Percentiles rank a stretch among this genome's conserved stretches.
Evolutionary conservation across 768 basidiomycete genomes (phyloP).

Genomic region (Psilocybe subaeruginosa): DNA sequence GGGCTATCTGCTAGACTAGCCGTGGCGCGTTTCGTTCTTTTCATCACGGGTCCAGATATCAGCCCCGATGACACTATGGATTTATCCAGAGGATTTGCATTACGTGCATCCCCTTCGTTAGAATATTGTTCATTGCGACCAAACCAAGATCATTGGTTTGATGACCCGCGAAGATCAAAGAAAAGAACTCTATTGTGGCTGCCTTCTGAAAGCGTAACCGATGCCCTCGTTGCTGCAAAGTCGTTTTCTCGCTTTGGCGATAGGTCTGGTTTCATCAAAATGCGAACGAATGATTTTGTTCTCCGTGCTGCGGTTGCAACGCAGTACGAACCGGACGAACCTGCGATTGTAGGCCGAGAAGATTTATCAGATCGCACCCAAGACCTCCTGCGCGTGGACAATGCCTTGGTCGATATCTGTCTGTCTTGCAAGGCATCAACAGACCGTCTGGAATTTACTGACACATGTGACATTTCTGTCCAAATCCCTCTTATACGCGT

Average conservation of each 20-base stretch:
- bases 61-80: slow-evolving; percentile 70
- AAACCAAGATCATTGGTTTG: slow-evolving; percentile 39
- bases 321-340: slow-evolving; percentile 68
- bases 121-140: slow-evolving; percentile 57
- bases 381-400: slow-evolving; percentile 49
- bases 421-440: slow-evolving; percentile 27
- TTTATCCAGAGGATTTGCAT: slow-evolving; percentile 69
- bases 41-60: slow-evolving; percentile 79
- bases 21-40: slow-evolving; percentile 62
- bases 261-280: slow-evolving; percentile 43
- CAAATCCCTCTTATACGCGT: slow-evolving; percentile 55
- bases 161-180: slow-evolving; percentile 39
- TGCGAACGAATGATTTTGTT: slow-evolving; percentile 49
- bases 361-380: slow-evolving; percentile 41
- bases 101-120: slow-evolving; percentile 54
- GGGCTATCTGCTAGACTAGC: slow-evolving; percentile 62
- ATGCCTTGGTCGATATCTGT: slow-evolving; percentile 28
- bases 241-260: slow-evolving; percentile 32
- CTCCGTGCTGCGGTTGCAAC: slow-evolving; percentile 70
- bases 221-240: slow-evolving; percentile 46
- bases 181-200: slow-evolving; percentile 58
- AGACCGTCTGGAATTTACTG: slow-evolving; percentile 24
- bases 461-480: slow-evolving; percentile 50
- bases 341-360: slow-evolving; percentile 56
- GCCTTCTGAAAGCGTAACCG: slow-evolving; percentile 50